phyloP scores from a whole-genome alignment of 2,329 filamentous ascomycete genomes.

The Cryoendolithus antarcticus region DNA sequence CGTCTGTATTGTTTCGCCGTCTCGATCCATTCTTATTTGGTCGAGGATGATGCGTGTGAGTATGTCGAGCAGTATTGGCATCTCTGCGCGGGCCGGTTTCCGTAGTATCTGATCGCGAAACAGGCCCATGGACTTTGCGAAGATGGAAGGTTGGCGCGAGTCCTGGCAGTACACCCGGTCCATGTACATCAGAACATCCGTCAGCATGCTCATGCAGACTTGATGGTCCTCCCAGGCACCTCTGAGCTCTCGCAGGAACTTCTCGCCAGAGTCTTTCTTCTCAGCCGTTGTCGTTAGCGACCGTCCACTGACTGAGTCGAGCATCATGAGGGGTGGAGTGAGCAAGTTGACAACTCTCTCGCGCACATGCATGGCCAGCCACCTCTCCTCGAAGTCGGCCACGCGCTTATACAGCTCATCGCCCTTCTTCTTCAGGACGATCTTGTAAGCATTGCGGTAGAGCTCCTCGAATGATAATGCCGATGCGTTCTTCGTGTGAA shows the following conservation, averaged over 20 bases:
- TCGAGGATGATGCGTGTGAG: slow-evolving; percentile 75
- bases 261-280: slow-evolving; percentile 66
- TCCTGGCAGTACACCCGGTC: slow-evolving; percentile 74
- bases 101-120: slow-evolving; percentile 79
- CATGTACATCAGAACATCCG: slow-evolving; percentile 90
- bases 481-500: slow-evolving; percentile 85
- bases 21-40: slow-evolving; percentile 82
- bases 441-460: slow-evolving; percentile 87
- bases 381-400: slow-evolving; percentile 65
- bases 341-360: slow-evolving; percentile 59
- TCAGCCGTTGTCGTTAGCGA: slow-evolving; percentile 42
- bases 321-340: slow-evolving; percentile 53
- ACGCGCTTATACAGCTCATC: slow-evolving; percentile 70
- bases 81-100: slow-evolving; percentile 38
- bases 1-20: slow-evolving; percentile 79
- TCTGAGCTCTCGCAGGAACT: slow-evolving; percentile 64
- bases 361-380: slow-evolving; percentile 66
- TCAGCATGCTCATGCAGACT: slow-evolving; percentile 89
- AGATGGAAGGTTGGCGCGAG: slow-evolving; percentile 63
- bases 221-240: slow-evolving; percentile 81
- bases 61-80: slow-evolving; percentile 54
- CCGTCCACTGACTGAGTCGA: slow-evolving; percentile 25
- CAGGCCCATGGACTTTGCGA: slow-evolving; percentile 69
- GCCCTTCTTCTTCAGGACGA: slow-evolving; percentile 80
- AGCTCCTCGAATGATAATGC: slow-evolving; percentile 87